Evolutionary conservation across 2,329 filamentous ascomycete genomes (phyloP), one percentile per base, ranked within the genome.

Genomic region (Pseudopithomyces chartarum): DNA sequence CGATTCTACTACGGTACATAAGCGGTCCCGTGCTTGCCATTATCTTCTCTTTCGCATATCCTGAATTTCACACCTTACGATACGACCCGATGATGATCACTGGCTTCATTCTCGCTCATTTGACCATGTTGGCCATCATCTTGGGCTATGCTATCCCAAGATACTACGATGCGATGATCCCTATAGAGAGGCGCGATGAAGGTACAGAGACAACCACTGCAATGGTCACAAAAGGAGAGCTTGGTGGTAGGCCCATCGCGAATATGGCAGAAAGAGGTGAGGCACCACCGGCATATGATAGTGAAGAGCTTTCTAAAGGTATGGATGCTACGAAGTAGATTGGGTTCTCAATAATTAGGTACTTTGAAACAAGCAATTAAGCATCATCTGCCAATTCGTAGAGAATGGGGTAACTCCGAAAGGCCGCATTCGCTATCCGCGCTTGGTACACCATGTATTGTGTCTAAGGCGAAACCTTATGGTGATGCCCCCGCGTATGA

Each of bases 161-260:
- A 10, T 86, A 83, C 71, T 85, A 82, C 60, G 77, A 84, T 60
- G 69, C 79, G 3, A 79, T 86, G 33, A 80, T 86, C 33, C 83
- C 84, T 0, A 63, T 75, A 0, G 62, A 75, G 2, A 78, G 84
- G 1, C 73, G 77, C 0, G 69, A 70, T 7, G 83, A 86, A 52
- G 83, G 82, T 8, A 69, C 67, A 2, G 70, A 78, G 70, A 53
- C 62, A 13, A 74, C 71, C 5, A 56, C 62, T 33, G 64, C 64
- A 4, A 65, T 66, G 60, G 58, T 67, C 36, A 65, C 58, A 2
- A 73, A 73, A 55, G 61, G 61, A 3, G 70, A 73, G 23, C 42
- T 72, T 22, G 54, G 52, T 17, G 66, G 64, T 15, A 61, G 57
- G 36, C 61, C 62, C 1, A 48, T 67, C 15, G 46, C 38, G 2